Conservation (phyloP, 192 early-diverging fungal genomes). For the Neocallimastix lanati region DNA sequence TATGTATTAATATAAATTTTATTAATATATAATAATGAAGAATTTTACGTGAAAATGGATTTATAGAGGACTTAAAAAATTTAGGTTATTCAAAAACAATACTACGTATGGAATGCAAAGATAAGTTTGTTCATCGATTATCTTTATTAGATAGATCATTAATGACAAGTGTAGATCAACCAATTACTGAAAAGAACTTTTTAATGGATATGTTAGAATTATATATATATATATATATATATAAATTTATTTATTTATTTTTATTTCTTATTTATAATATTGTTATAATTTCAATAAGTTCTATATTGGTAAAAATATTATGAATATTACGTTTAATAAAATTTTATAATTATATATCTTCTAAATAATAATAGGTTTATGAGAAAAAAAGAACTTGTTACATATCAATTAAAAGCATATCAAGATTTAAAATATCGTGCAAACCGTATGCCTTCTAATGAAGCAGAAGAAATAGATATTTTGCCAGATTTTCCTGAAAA, state of each 20-base stretch:
- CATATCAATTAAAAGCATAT: not conserved
- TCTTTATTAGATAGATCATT: not conserved
- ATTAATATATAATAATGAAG: not conserved
- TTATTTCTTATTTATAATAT: too few relatives aligned
- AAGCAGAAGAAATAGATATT: not conserved
- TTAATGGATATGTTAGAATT: not conserved
- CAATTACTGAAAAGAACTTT: not conserved
- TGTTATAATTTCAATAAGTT: too few relatives aligned
- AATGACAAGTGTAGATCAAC: not conserved
- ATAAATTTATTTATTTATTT: not conserved
- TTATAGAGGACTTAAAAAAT: not conserved
- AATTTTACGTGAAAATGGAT: not conserved
- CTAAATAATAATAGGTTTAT: not conserved
- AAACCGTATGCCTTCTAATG: not conserved
- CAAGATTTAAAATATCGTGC: not conserved
- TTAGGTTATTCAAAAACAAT: not conserved
- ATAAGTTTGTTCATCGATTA: not conserved
- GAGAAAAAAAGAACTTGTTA: not conserved
- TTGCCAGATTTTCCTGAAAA: not conserved
- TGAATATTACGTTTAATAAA: too few relatives aligned
- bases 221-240: too few relatives aligned
- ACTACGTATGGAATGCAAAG: not conserved
- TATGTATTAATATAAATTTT: too few relatives aligned
- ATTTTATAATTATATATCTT: too few relatives aligned
- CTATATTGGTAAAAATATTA: too few relatives aligned